phyloP scores from a whole-genome alignment of 2,329 filamentous ascomycete species.

The Trichoderma koningii region DNA sequence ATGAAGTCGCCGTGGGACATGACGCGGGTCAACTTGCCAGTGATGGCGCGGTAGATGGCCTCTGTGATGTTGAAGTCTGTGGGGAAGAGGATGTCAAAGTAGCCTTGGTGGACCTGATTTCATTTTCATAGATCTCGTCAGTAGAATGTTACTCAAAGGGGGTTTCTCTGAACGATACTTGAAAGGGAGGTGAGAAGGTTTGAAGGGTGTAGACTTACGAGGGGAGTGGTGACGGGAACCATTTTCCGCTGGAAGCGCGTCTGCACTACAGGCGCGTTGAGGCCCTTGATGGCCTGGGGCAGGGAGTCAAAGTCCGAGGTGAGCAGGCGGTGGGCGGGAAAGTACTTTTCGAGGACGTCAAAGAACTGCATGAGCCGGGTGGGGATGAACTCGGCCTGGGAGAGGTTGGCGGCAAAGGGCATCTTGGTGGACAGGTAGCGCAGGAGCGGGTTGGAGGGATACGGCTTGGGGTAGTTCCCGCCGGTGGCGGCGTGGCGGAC shows the following conservation, averaged over 20 bases:
- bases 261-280: slow-evolving; percentile 95
- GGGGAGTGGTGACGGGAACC: slow-evolving; percentile 84
- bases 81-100: slow-evolving; percentile 98
- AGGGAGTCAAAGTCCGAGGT: slow-evolving; percentile 89
- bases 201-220: slow-evolving; percentile 60
- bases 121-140: not conserved
- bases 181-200: too few relatives aligned
- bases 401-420: slow-evolving; percentile 75
- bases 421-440: slow-evolving; percentile 64
- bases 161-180: too few relatives aligned
- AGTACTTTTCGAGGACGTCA: slow-evolving; percentile 81
- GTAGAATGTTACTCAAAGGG: too few relatives aligned
- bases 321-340: slow-evolving; percentile 85
- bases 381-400: slow-evolving; percentile 86
- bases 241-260: slow-evolving; percentile 85
- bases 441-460: slow-evolving; percentile 54
- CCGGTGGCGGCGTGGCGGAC: slow-evolving; percentile 77
- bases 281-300: slow-evolving; percentile 76
- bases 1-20: slow-evolving; percentile 89
- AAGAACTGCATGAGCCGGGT: slow-evolving; percentile 97
- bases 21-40: slow-evolving; percentile 85
- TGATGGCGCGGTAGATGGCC: slow-evolving; percentile 88
- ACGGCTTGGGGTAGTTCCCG: slow-evolving; percentile 65
- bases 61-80: slow-evolving; percentile 92
- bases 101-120: slow-evolving; percentile 86